These are phyloP conservation scores for Paramyrothecium sp. DNA, from an alignment of 2,329 filamentous ascomycete genomes.

Conservation along the genomic window DNA sequence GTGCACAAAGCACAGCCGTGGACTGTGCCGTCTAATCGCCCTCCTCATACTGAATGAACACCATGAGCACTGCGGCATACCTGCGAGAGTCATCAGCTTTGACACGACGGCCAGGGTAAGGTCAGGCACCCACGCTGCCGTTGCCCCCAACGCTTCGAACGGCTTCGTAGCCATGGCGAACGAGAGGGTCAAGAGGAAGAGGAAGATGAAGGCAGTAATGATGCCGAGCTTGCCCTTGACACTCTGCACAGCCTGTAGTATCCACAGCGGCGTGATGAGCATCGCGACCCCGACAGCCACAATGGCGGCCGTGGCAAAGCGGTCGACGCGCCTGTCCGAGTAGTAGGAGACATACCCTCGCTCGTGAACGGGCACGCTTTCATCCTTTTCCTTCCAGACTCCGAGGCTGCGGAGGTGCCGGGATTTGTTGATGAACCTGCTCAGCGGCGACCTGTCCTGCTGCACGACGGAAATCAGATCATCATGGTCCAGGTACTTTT, in stretches of 20 bases:
- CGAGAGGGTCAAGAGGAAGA: constrained; percentile 10
- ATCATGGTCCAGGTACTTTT: constrained; percentile 10
- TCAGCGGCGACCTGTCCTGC: constrained; percentile 9
- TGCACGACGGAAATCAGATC: constrained; percentile 16
- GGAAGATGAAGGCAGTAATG: constrained; percentile 26
- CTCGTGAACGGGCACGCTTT: not conserved
- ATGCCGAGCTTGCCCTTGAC: constrained; percentile 20
- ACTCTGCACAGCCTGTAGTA: constrained; percentile 16
- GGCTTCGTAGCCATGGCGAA: constrained; percentile 13
- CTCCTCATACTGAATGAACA: too few species aligned
- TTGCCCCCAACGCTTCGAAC: constrained; percentile 14
- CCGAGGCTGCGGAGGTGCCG: too few species aligned
- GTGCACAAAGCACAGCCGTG: too few species aligned
- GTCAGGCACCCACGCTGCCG: constrained; percentile 12
- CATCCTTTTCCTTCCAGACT: too few species aligned
- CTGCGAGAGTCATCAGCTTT: too few species aligned
- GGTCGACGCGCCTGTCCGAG: constrained; percentile 16
- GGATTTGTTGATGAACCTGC: constrained; percentile 6
- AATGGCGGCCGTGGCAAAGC: constrained; percentile 19
- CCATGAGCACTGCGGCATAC: too few species aligned
- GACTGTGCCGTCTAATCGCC: too few species aligned
- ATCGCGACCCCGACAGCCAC: constrained; percentile 21
- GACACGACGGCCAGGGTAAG: too few species aligned
- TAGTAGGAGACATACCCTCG: constrained; percentile 5
- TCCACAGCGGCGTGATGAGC: constrained; percentile 31